A percentile compares a stretch with the other conserved stretches of the same genome.
Evolutionary conservation across 108 stramenopile species (phyloP).

Genomic region (Discostella pseudostelligera): DNA sequence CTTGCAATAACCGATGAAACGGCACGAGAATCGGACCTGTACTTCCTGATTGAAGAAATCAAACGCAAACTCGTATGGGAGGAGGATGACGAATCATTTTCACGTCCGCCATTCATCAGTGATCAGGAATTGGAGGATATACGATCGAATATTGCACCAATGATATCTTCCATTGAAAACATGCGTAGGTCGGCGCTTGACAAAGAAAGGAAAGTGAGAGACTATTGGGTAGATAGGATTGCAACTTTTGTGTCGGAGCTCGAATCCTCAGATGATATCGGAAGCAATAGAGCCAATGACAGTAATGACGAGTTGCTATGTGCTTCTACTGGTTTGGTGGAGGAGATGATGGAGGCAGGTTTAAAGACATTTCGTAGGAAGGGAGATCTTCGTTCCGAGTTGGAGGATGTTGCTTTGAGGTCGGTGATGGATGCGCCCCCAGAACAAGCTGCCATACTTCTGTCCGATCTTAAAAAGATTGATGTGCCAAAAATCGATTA

Average conservation of each 20-base stretch:
- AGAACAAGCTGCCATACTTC: conserved; percentile 7
- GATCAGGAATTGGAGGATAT: conserved; percentile 11
- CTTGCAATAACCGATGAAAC: conserved; percentile 11
- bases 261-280: conserved; percentile 5
- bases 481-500: conserved; percentile 17
- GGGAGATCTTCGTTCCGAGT: conserved; percentile 20
- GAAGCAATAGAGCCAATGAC: neutral
- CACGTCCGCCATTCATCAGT: conserved; percentile 8
- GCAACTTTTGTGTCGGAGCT: neutral
- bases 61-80: conserved; percentile 20
- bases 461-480: conserved; percentile 4
- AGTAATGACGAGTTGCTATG: neutral
- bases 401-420: conserved; percentile 14
- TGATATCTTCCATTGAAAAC: neutral
- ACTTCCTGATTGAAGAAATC: conserved; percentile 20
- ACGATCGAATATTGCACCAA: neutral
- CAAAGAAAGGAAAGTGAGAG: conserved; percentile 1
- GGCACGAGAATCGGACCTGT: conserved; percentile 43
- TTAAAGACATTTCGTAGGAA: conserved; percentile 30
- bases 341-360: conserved; percentile 26
- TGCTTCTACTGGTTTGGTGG: conserved; percentile 24
- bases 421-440: neutral
- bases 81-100: conserved; percentile 6
- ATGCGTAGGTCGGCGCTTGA: neutral
- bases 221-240: conserved; percentile 16